Percentiles rank a stretch among this genome's conserved stretches.
Evolutionary conservation across 2,329 filamentous ascomycete genomes (phyloP).

Genomic region (Nigrospora oryzae): DNA sequence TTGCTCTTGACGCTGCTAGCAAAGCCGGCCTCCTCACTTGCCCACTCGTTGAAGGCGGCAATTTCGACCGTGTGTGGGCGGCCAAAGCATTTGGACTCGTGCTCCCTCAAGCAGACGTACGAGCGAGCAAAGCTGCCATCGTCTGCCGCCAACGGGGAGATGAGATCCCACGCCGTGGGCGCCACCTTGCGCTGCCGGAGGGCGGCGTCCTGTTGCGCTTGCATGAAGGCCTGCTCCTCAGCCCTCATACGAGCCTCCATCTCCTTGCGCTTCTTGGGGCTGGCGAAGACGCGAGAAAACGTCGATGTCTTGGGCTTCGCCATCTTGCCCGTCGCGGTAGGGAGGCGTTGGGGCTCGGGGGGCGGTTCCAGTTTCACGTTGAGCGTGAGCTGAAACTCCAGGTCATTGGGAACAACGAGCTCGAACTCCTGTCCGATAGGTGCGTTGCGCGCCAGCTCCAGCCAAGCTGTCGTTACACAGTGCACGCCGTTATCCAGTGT

Average conservation of each 20-base stretch:
- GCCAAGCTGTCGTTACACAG: constrained; percentile 92
- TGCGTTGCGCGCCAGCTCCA: constrained; percentile 84
- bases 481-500: constrained; percentile 98
- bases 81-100: constrained; percentile 81
- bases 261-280: constrained; percentile 94
- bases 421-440: constrained; percentile 98
- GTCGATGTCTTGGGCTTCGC: constrained; percentile 70
- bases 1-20: constrained; percentile 93
- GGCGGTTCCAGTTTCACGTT: constrained; percentile 91
- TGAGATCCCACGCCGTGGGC: constrained; percentile 74
- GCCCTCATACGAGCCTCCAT: constrained; percentile 77
- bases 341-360: constrained; percentile 42
- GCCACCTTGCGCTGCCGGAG: constrained; percentile 53
- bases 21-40: constrained; percentile 70
- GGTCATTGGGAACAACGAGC: constrained; percentile 89
- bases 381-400: constrained; percentile 97
- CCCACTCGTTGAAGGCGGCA: constrained; percentile 98
- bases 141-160: constrained; percentile 77
- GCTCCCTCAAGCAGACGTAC: constrained; percentile 89
- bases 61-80: constrained; percentile 82
- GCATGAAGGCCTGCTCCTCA: constrained; percentile 66
- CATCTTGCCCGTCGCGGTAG: constrained; percentile 53
- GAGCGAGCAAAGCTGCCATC: constrained; percentile 93
- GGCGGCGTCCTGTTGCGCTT: constrained; percentile 55
- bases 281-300: constrained; percentile 87